Evolutionary conservation across 495 filamentous ascomycete species (phyloP), one percentile per base, ranked within the genome.

Genomic region (Delitschia confertaspora): DNA sequence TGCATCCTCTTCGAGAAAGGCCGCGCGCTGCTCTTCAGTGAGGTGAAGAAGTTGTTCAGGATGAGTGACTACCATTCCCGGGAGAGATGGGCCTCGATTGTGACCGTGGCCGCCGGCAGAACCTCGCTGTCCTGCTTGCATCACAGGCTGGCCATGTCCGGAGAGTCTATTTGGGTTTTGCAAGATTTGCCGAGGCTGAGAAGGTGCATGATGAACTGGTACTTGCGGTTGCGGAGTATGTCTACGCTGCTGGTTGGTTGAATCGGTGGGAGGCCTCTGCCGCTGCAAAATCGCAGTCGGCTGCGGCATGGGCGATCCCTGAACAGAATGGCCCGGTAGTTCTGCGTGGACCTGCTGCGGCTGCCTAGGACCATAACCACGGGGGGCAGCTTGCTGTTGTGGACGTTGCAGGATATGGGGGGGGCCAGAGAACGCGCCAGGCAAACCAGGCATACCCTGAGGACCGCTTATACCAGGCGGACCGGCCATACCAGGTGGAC

Each of bases 1-100:
- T 7, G 89, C 88, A 60, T 96, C 91, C 53, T 94, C 91, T 47
- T 82, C 75, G 44, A 94, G 61, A 58, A 84, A 93, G 10, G 79
- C 74, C 11, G 78, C 70, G 47, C 88, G 85, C 36, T 82, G 73
- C 31, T 86, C 82, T 46, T 88, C 82, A n/a, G 80, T 76, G 37
- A 93, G 68, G 25, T 83, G 69, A 42, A 83, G 68, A 18, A 89
- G 71, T 55, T 94, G 88, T 38, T 83, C 72, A 17, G 72, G 81
- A 63, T 74, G 79, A 49, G 73, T 85, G 57, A 75, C 79, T 43
- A 74, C 62, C 3, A 76, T 74, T 34, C 56, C 58, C 7, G 43
- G 52, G 37, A 53, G 63, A 6, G 65, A 66, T 16, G 58, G 60
- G 2, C 63, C 65, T 13, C 65, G 56, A 30, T 41, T 35, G 33